Evolutionary conservation across 2,329 filamentous ascomycete species (phyloP).

Genomic region (Emmonsia crescens): DNA sequence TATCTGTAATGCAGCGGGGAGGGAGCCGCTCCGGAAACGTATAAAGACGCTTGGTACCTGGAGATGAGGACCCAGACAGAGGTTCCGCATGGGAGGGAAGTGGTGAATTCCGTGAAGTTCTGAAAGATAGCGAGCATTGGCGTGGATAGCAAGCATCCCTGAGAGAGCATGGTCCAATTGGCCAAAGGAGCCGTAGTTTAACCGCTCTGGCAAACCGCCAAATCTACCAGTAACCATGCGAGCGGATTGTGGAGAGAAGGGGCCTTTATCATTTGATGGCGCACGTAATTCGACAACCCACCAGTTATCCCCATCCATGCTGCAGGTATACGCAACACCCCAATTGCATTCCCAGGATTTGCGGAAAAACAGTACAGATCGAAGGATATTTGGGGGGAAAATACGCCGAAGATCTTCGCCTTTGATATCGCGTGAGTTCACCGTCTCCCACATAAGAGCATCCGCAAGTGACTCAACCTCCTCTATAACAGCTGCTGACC

Average conservation of each 20-base stretch:
- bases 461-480: slow-evolving; percentile 29
- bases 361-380: slow-evolving; percentile 57
- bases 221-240: slow-evolving; percentile 23
- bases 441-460: slow-evolving; percentile 28
- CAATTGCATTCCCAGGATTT: slow-evolving; percentile 60
- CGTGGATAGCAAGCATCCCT: slow-evolving; percentile 28
- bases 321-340: slow-evolving; percentile 61
- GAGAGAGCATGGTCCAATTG: slow-evolving; percentile 26
- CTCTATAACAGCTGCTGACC: slow-evolving; percentile 30
- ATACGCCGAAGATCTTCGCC: slow-evolving; percentile 43
- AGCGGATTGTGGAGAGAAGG: slow-evolving; percentile 16
- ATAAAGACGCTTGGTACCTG: slow-evolving; percentile 27
- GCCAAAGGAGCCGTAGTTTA: slow-evolving; percentile 22
- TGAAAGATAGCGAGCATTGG: slow-evolving; percentile 17
- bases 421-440: slow-evolving; percentile 27
- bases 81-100: slow-evolving; percentile 20
- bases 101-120: slow-evolving; percentile 2
- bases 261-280: not conserved
- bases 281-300: slow-evolving; percentile 48
- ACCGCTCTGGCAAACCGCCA: slow-evolving; percentile 13
- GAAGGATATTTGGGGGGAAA: slow-evolving; percentile 53
- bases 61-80: slow-evolving; percentile 22
- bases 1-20: slow-evolving; percentile 24
- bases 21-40: slow-evolving; percentile 21
- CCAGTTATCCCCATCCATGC: slow-evolving; percentile 65